Evolutionary conservation across 2,329 filamentous ascomycete genomes (phyloP).

Genomic region (Xylariaceae sp.): DNA sequence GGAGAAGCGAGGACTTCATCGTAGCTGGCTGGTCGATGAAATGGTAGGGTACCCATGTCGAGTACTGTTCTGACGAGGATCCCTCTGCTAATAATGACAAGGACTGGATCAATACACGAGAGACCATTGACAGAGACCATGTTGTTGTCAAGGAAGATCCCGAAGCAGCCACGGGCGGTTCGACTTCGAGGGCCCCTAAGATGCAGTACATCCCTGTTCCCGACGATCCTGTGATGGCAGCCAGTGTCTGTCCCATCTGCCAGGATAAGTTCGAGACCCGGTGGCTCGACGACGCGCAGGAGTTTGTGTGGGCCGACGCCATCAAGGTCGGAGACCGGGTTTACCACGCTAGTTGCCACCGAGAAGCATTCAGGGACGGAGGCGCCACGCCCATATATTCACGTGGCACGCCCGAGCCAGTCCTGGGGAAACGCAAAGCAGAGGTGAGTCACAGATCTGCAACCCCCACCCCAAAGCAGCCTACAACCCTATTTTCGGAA

Average conservation of each 20-base stretch:
- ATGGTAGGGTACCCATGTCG: conserved; percentile 48
- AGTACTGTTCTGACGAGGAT: neutral
- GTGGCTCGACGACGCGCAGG: conserved; percentile 88
- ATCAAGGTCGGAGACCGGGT: conserved; percentile 70
- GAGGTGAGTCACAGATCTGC: conserved; percentile 44
- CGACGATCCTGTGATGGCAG: conserved; percentile 66
- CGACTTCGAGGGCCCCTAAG: conserved; percentile 44
- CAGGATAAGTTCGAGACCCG: conserved; percentile 91
- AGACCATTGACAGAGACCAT: conserved; percentile 65
- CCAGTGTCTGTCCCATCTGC: conserved; percentile 84
- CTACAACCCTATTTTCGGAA: neutral
- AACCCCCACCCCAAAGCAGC: too few relatives aligned
- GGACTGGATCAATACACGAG: conserved; percentile 87
- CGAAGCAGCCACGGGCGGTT: conserved; percentile 34
- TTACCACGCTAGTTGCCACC: conserved; percentile 86
- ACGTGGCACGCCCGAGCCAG: conserved; percentile 55
- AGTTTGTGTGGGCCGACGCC: conserved; percentile 96
- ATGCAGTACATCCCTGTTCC: conserved; percentile 78
- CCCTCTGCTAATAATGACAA: conserved; percentile 35
- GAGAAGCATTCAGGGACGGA: conserved; percentile 68
- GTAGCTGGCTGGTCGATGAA: conserved; percentile 93
- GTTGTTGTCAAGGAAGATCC: conserved; percentile 33
- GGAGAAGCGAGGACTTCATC: conserved; percentile 78
- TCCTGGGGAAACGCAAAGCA: conserved; percentile 70
- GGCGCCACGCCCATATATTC: conserved; percentile 36